A percentile compares a stretch with the other conserved stretches of the same genome.
Evolutionary conservation across 1,284 basidiomycete species (phyloP).

Genomic region (Schizophyllum commune): DNA sequence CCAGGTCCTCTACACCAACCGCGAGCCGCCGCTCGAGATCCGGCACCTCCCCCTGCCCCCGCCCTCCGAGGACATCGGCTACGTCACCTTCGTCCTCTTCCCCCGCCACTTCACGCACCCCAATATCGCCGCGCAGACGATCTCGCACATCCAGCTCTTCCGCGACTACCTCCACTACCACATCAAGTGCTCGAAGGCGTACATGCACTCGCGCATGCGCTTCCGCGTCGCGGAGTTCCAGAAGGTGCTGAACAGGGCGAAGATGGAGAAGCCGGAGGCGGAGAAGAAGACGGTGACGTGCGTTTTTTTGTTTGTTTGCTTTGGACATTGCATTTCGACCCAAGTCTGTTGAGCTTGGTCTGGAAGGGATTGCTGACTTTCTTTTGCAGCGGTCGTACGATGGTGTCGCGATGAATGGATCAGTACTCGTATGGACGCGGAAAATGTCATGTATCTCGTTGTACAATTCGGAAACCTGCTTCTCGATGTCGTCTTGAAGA

Average conservation of each 20-base stretch:
- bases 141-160: conserved; percentile 96
- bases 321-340: too few species aligned
- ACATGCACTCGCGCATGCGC: conserved; percentile 98
- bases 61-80: conserved; percentile 88
- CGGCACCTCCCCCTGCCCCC: conserved; percentile 78
- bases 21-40: conserved; percentile 95
- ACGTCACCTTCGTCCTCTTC: conserved; percentile 98
- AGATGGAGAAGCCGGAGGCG: conserved; percentile 74
- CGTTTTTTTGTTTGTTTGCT: conserved; percentile 16
- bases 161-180: conserved; percentile 98
- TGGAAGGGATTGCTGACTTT: background rate
- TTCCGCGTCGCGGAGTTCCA: conserved; percentile 94
- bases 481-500: background rate
- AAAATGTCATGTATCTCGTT: background rate
- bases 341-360: too few species aligned
- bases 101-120: conserved; percentile 89
- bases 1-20: conserved; percentile 95
- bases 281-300: conserved; percentile 93
- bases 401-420: background rate
- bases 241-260: conserved; percentile 97
- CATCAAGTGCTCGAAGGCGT: conserved; percentile 99
- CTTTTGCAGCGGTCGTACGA: background rate
- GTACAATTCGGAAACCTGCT: background rate
- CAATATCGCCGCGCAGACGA: conserved; percentile 72
- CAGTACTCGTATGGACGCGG: background rate